These are phyloP conservation scores for Gynostemma pentaphyllum DNA, from an alignment of 306 rosid genomes.

Conservation along the genomic window DNA sequence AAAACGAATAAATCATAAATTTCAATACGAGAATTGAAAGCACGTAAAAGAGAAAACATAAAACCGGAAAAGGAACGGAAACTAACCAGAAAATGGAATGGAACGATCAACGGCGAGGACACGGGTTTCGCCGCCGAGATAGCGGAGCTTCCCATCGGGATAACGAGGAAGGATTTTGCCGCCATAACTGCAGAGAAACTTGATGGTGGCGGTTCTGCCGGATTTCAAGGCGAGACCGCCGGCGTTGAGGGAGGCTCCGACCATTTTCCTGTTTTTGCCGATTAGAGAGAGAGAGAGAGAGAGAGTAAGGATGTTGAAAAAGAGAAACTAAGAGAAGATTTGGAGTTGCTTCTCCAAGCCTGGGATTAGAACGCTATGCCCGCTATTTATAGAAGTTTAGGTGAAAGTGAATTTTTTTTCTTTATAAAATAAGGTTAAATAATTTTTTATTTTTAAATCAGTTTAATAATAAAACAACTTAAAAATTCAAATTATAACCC, in stretches of 20 bases:
- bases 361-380: slow-evolving; percentile 2
- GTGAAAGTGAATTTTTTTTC: slow-evolving; percentile 4
- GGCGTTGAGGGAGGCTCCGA: slow-evolving; percentile 21
- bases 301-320: not conserved
- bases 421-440: too few species aligned
- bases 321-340: slow-evolving; percentile 16
- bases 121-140: slow-evolving; percentile 83
- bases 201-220: slow-evolving; percentile 32
- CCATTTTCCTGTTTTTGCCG: slow-evolving; percentile 24
- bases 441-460: too few species aligned
- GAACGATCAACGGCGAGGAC: slow-evolving; percentile 67
- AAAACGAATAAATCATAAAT: not conserved
- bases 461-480: too few species aligned
- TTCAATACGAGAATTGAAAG: not conserved
- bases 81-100: slow-evolving; percentile 69
- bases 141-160: slow-evolving; percentile 92
- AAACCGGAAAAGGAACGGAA: not conserved
- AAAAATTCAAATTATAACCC: too few species aligned
- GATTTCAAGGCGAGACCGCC: slow-evolving; percentile 2
- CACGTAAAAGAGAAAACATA: not conserved
- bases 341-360: slow-evolving; percentile 16
- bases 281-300: not conserved
- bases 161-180: slow-evolving; percentile 91
- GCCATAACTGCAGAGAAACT: slow-evolving; percentile 84
- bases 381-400: slow-evolving; percentile 9